phyloP scores from a whole-genome alignment of 2,329 filamentous ascomycete species.

The Verruconis gallopava region DNA sequence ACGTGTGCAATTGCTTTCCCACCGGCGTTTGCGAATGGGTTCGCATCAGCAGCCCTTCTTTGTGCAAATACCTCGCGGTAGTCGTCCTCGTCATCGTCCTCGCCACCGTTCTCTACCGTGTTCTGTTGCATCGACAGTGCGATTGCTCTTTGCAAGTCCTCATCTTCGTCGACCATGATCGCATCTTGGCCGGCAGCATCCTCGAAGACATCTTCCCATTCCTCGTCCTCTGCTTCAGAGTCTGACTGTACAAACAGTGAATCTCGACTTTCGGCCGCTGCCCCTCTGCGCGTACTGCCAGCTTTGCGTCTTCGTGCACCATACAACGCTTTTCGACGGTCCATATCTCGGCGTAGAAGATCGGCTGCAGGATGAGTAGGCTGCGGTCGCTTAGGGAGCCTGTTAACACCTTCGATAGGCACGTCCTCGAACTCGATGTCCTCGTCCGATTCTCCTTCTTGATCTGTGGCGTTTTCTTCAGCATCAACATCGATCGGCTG shows the following conservation, averaged over 20 bases:
- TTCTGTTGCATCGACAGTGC: slow-evolving; percentile 63
- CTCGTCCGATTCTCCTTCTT: slow-evolving; percentile 55
- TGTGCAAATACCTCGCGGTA: slow-evolving; percentile 33
- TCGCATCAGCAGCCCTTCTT: slow-evolving; percentile 27
- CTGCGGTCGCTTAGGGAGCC: slow-evolving; percentile 51
- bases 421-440: slow-evolving; percentile 84
- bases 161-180: slow-evolving; percentile 42
- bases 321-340: slow-evolving; percentile 35
- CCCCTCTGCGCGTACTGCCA: slow-evolving; percentile 13
- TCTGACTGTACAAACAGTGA: slow-evolving; percentile 43
- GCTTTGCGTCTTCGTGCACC: slow-evolving; percentile 21
- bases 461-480: slow-evolving; percentile 42
- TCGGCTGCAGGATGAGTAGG: slow-evolving; percentile 24
- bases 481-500: slow-evolving; percentile 88
- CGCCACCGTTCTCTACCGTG: slow-evolving; percentile 26
- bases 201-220: slow-evolving; percentile 29
- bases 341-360: slow-evolving; percentile 22
- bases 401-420: slow-evolving; percentile 78
- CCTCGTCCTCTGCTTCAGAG: slow-evolving; percentile 22
- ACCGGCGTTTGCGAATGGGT: slow-evolving; percentile 32
- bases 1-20: slow-evolving; percentile 55
- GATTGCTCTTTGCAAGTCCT: slow-evolving; percentile 70
- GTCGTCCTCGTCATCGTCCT: slow-evolving; percentile 26
- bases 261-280: slow-evolving; percentile 30
- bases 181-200: slow-evolving; percentile 34